These are phyloP conservation scores for Mitragyna speciosa DNA, from an alignment of 257 asterid genomes.

Conservation along the genomic window DNA sequence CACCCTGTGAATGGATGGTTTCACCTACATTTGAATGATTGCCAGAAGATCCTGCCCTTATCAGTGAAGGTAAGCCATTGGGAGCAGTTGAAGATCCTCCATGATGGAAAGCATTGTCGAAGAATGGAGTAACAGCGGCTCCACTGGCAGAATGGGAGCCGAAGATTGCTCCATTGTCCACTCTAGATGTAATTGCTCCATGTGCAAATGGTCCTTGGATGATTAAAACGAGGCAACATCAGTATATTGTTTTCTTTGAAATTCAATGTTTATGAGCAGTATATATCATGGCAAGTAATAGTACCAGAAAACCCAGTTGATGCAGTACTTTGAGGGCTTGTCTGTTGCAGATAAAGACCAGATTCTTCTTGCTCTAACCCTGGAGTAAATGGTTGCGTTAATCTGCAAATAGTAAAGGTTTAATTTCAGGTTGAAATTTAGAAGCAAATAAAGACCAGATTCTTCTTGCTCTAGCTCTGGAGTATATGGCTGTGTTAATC, in stretches of 20 bases:
- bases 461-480: conserved; percentile 74
- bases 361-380: conserved; percentile 72
- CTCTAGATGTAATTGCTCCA: conserved; percentile 42
- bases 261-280: conserved; percentile 22
- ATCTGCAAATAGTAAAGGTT: conserved; percentile 42
- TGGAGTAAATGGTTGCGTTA: conserved; percentile 52
- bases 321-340: conserved; percentile 57
- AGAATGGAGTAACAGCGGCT: conserved; percentile 41
- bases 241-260: conserved; percentile 18
- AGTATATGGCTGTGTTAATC: conserved; percentile 57
- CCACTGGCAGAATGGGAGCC: conserved; percentile 54
- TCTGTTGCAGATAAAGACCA: conserved; percentile 54
- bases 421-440: neutral
- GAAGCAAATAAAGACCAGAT: neutral
- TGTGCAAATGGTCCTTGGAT: conserved; percentile 55
- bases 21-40: conserved; percentile 53
- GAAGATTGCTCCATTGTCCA: conserved; percentile 50
- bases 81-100: conserved; percentile 68
- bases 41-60: conserved; percentile 53
- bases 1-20: conserved; percentile 53
- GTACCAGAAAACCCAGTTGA: conserved; percentile 78
- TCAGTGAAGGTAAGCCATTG: conserved; percentile 54
- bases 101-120: conserved; percentile 56
- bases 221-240: conserved; percentile 18
- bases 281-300: conserved; percentile 17